A percentile compares a stretch with the other conserved stretches of the same genome.
These are phyloP conservation scores for Chlorokybus atmophyticus DNA, from an alignment of 139 green algal species.

Conservation along the genomic window DNA sequence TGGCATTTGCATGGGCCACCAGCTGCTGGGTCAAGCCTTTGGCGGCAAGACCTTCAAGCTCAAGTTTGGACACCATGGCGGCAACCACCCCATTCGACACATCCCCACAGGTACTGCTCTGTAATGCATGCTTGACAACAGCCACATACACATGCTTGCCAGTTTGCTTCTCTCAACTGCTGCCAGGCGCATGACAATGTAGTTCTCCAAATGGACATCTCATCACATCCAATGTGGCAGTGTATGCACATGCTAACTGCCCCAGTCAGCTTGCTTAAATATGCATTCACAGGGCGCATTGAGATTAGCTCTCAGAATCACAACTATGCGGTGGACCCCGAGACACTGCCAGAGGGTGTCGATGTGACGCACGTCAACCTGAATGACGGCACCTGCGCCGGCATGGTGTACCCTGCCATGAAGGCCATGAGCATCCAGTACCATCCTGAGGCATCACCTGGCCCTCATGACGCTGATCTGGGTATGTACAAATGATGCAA, in stretches of 20 bases:
- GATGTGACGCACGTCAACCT: constrained; percentile 95
- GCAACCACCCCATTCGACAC: constrained; percentile 93
- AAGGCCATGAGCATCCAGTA: constrained; percentile 96
- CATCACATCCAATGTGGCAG: too few species aligned
- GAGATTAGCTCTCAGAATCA: constrained; percentile 79
- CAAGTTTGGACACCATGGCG: constrained; percentile 97
- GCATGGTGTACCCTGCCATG: constrained; percentile 41
- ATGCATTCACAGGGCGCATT: constrained; percentile 11
- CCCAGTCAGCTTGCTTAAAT: too few species aligned
- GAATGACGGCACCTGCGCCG: constrained; percentile 97
- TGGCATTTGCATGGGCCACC: constrained; percentile 99
- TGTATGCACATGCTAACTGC: too few species aligned
- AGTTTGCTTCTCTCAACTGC: constrained; percentile 4
- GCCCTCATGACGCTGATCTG: constrained; percentile 89
- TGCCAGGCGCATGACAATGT: too few species aligned
- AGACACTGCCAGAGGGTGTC: constrained; percentile 65
- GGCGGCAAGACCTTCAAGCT: constrained; percentile 96
- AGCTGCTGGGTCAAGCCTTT: constrained; percentile 80
- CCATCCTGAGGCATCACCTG: constrained; percentile 91
- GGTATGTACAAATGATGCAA: too few species aligned
- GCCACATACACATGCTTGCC: too few species aligned
- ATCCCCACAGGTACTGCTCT: constrained; percentile 46
- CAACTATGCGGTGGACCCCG: constrained; percentile 96
- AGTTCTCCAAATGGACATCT: too few species aligned
- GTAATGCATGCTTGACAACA: constrained; percentile 2